These are phyloP conservation scores for Phascolomyces articulosus DNA, from an alignment of 371 early-diverging fungal species.

Conservation along the genomic window DNA sequence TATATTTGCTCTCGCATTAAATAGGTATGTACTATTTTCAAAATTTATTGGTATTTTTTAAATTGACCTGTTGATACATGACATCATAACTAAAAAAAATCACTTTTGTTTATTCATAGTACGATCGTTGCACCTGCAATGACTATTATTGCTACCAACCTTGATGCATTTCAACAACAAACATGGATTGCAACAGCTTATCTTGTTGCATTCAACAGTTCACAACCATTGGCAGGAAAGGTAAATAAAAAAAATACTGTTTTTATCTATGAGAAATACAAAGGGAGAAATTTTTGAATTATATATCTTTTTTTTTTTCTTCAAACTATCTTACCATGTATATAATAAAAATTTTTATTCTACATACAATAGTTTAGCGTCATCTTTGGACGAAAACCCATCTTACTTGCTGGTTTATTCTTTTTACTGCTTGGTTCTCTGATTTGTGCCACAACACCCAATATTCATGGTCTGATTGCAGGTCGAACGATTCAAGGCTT, in stretches of 20 bases:
- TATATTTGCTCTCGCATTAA: background rate
- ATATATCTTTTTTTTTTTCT: background rate
- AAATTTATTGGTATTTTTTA: too few relatives aligned
- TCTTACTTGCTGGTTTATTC: constrained; percentile 32
- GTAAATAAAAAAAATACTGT: background rate
- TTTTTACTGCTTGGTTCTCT: constrained; percentile 37
- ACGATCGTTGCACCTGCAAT: constrained; percentile 16
- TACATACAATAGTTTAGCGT: constrained; percentile 57
- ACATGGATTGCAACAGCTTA: constrained; percentile 35
- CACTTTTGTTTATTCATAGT: background rate
- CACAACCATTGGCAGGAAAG: constrained; percentile 6
- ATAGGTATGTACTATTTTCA: background rate
- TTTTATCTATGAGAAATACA: too few relatives aligned
- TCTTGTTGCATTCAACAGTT: constrained; percentile 15
- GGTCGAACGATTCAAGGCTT: constrained; percentile 71
- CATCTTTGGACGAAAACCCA: constrained; percentile 60
- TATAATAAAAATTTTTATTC: too few relatives aligned
- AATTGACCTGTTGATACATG: too few relatives aligned
- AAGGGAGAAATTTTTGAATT: too few relatives aligned
- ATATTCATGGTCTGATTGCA: constrained; percentile 57
- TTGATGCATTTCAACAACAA: constrained; percentile 9
- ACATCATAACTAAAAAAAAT: too few relatives aligned
- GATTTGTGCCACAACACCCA: constrained; percentile 2
- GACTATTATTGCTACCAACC: constrained; percentile 9
- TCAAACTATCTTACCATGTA: background rate